Evolutionary conservation across 352 stramenopile genomes (phyloP).

Genomic region (Pelagophyceae sp.): DNA sequence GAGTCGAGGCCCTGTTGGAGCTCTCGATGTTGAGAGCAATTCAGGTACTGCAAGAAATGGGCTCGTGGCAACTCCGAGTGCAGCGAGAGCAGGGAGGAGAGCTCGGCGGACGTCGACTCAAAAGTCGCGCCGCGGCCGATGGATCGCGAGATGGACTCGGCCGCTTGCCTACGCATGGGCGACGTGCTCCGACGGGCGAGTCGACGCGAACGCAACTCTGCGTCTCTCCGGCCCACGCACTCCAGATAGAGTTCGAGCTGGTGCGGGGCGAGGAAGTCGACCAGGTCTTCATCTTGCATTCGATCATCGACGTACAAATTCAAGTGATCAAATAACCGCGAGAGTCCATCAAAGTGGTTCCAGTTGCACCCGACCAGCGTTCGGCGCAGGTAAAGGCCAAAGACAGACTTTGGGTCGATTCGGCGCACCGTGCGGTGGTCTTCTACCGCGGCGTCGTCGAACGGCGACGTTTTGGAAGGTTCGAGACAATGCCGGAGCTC

Average conservation of each 20-base stretch:
- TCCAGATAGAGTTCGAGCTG: slow-evolving; percentile 25
- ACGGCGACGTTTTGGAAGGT: not conserved
- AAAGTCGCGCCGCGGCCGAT: slow-evolving; percentile 15
- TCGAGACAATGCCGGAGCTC: not conserved
- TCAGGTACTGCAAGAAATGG: slow-evolving; percentile 55
- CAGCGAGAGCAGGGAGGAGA: slow-evolving; percentile 16
- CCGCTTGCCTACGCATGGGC: too few species aligned
- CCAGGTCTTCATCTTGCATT: not conserved
- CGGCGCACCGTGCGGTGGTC: slow-evolving; percentile 1
- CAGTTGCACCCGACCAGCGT: not conserved
- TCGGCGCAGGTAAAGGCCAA: slow-evolving; percentile 23
- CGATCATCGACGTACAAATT: slow-evolving; percentile 4
- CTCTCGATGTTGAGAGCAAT: slow-evolving; percentile 53
- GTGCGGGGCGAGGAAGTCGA: slow-evolving; percentile 5
- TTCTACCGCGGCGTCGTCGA: not conserved
- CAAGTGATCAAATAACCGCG: slow-evolving; percentile 18
- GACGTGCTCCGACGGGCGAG: too few species aligned
- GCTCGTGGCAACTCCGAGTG: slow-evolving; percentile 20
- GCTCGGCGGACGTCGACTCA: slow-evolving; percentile 17
- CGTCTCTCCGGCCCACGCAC: not conserved
- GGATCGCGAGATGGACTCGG: slow-evolving; percentile 10
- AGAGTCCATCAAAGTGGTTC: slow-evolving; percentile 21
- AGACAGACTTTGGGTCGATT: slow-evolving; percentile 20
- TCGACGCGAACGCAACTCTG: too few species aligned
- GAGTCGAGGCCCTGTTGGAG: slow-evolving; percentile 59